Percentiles rank a stretch among this genome's conserved stretches.
Conservation (phyloP, 805 yeast genomes). For the Candida gorgasii region DNA sequence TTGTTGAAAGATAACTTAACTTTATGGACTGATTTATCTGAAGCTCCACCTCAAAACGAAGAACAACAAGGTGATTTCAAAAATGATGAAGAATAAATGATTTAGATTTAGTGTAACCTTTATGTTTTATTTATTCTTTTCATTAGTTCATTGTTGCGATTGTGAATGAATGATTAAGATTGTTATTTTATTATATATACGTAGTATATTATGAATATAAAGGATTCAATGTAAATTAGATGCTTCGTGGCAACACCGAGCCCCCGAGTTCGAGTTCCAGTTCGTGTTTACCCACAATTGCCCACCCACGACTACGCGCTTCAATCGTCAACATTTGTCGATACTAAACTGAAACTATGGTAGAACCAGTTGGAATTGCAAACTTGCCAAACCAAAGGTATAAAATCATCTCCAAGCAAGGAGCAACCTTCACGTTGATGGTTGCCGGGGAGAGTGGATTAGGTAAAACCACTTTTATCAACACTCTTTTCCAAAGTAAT, state of each 20-base stretch:
- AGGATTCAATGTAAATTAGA: conserved; percentile 7
- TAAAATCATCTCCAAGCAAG: conserved; percentile 72
- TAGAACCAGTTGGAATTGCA: conserved; percentile 67
- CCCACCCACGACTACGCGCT: conserved; percentile 6
- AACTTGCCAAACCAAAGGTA: conserved; percentile 78
- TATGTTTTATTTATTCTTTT: conserved; percentile 7
- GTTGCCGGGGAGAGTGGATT: conserved; percentile 90
- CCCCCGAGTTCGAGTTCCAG: not conserved
- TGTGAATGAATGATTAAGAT: conserved; percentile 14
- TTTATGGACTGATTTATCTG: conserved; percentile 96
- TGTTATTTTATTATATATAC: conserved; percentile 12
- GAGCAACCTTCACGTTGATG: conserved; percentile 79
- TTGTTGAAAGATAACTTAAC: conserved; percentile 97
- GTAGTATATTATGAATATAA: conserved; percentile 7
- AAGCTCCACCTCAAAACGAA: conserved; percentile 54
- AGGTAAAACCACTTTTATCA: conserved; percentile 90
- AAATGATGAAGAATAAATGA: conserved; percentile 17
- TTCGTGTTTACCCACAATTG: not conserved
- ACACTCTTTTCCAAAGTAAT: conserved; percentile 77
- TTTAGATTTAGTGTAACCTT: conserved; percentile 4
- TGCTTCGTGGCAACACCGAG: too few relatives aligned
- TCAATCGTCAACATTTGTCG: conserved; percentile 7
- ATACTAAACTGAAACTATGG: conserved; percentile 30
- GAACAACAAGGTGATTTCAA: conserved; percentile 24
- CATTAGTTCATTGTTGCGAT: conserved; percentile 1